Percentiles rank a stretch among this genome's conserved stretches.
phyloP scores from a whole-genome alignment of 176 grass and related monocot species.

The Secale cereale region DNA sequence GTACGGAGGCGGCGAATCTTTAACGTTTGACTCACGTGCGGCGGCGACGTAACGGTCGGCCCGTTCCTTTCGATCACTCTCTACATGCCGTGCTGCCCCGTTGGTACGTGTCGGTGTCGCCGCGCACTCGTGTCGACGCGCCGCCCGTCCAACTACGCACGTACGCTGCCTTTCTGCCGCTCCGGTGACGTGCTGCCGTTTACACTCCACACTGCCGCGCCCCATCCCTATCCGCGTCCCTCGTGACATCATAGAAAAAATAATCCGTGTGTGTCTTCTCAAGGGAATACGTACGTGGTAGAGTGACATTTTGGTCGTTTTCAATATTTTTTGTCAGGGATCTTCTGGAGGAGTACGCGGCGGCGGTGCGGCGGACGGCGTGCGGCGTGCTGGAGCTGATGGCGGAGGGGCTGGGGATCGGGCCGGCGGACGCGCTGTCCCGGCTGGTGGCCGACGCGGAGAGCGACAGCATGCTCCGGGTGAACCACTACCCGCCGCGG shows the following conservation, averaged over 20 bases:
- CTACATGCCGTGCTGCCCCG: background rate
- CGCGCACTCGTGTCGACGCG: background rate
- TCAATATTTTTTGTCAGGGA: constrained; percentile 39
- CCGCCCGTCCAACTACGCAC: background rate
- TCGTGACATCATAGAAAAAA: background rate
- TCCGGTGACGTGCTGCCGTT: constrained; percentile 21
- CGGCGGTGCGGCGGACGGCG: constrained; percentile 58
- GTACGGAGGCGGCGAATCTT: background rate
- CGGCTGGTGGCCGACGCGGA: constrained; percentile 58
- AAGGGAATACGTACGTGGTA: no score
- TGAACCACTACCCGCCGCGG: constrained; percentile 88
- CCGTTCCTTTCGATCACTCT: background rate
- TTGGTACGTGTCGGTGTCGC: background rate
- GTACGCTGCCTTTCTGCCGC: background rate
- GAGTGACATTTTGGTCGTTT: no score
- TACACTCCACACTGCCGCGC: background rate
- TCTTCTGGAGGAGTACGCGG: constrained; percentile 59
- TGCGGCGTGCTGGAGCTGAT: constrained; percentile 67
- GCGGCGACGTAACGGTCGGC: background rate
- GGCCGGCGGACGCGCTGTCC: constrained; percentile 35
- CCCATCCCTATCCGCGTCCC: background rate
- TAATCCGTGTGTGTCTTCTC: no score
- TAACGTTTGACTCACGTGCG: constrained; percentile 28
- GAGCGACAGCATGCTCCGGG: constrained; percentile 63
- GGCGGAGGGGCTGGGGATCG: constrained; percentile 68